Evolutionary conservation across 2,329 filamentous ascomycete species (phyloP).

Genomic region (Phaeosphaeria sp.): DNA sequence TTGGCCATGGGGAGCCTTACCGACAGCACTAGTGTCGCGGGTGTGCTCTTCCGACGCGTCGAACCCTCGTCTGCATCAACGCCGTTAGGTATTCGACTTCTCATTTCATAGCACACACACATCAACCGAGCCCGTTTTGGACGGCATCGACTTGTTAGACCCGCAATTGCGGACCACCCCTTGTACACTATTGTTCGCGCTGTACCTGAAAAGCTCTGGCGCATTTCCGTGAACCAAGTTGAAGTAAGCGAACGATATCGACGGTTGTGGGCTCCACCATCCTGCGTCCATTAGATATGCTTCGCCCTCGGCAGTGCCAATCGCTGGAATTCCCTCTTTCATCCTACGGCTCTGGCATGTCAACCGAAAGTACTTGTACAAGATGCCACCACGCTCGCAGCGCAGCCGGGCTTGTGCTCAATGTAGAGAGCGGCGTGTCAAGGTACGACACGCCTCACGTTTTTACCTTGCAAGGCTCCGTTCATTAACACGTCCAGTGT

Average conservation of each 20-base stretch:
- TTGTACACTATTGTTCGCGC: background rate
- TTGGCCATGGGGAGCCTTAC: background rate
- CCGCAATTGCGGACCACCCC: background rate
- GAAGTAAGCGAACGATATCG: background rate
- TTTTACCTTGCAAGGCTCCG: background rate
- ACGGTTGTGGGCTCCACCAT: background rate
- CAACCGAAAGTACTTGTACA: background rate
- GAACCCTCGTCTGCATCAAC: background rate
- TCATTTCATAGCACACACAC: background rate
- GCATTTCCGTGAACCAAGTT: background rate
- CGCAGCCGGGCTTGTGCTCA: conserved; percentile 43
- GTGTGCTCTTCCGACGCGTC: background rate
- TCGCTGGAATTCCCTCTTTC: conserved; percentile 23
- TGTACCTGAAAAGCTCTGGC: background rate
- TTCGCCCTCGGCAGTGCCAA: background rate
- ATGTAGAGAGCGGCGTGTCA: conserved; percentile 44
- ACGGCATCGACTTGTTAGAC: background rate
- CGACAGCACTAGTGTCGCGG: background rate
- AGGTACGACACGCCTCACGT: conserved; percentile 23
- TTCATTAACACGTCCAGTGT: conserved; percentile 22
- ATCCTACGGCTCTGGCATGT: conserved; percentile 8
- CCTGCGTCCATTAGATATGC: background rate
- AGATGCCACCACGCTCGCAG: conserved; percentile 33
- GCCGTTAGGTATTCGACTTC: background rate
- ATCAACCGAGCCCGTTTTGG: background rate